Evolutionary conservation across 352 stramenopile genomes (phyloP).

Genomic region (Phytophthora brassicae): DNA sequence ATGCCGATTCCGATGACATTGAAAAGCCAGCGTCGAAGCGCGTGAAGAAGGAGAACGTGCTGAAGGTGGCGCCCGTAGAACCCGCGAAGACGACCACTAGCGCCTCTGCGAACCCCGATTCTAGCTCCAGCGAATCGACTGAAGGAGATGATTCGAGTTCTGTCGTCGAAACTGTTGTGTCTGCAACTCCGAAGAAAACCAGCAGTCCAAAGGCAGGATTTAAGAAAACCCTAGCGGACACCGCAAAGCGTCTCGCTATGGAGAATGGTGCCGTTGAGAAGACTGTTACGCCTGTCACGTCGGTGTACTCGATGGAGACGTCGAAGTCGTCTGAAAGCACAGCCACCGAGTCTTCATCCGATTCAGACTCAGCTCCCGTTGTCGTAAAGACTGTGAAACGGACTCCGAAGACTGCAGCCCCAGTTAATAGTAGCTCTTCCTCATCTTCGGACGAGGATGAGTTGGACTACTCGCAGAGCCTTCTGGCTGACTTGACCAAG

Average conservation of each 20-base stretch:
- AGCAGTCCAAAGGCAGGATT: constrained; percentile 34
- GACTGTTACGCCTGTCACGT: constrained; percentile 11
- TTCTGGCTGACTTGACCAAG: constrained; percentile 72
- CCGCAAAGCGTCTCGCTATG: constrained; percentile 35
- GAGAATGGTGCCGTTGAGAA: constrained; percentile 22
- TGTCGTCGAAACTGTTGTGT: constrained; percentile 24
- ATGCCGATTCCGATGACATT: constrained; percentile 24
- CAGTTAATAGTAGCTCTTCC: constrained; percentile 32
- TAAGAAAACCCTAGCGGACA: constrained; percentile 44
- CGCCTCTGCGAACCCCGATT: constrained; percentile 3
- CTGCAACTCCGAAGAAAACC: constrained; percentile 10
- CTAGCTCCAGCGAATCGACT: constrained; percentile 16
- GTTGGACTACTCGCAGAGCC: constrained; percentile 74
- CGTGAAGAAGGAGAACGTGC: constrained; percentile 30
- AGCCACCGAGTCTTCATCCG: constrained; percentile 34
- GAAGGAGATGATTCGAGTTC: constrained; percentile 17
- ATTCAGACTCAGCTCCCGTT: constrained; percentile 18
- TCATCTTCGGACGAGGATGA: constrained; percentile 62
- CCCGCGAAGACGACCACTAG: constrained; percentile 18
- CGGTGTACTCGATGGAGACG: constrained; percentile 23
- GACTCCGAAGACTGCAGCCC: constrained; percentile 16
- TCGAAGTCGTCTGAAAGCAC: constrained; percentile 32
- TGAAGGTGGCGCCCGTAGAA: constrained; percentile 20
- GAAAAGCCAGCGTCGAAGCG: constrained; percentile 40
- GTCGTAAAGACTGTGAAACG: constrained; percentile 23